phyloP scores from a whole-genome alignment of 148 eudicot genomes.

The Euryodendron excelsum region DNA sequence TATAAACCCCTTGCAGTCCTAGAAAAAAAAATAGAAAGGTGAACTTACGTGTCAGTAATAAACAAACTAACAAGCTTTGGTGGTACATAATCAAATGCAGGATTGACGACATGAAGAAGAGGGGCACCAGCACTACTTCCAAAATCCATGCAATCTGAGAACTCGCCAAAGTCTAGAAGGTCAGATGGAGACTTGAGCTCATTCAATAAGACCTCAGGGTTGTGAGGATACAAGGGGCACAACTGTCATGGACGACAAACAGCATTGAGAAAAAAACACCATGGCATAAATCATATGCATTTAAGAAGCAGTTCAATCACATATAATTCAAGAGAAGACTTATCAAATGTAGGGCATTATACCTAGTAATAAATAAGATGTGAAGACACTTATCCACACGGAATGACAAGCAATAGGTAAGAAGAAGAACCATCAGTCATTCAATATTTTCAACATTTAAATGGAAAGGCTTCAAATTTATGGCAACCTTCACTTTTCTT shows the following conservation, averaged over 20 bases:
- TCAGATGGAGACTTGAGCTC: slow-evolving; percentile 96
- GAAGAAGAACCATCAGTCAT: not conserved
- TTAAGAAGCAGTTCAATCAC: not conserved
- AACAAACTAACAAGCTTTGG: slow-evolving; percentile 91
- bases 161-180: slow-evolving; percentile 92
- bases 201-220: slow-evolving; percentile 90
- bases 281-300: not conserved
- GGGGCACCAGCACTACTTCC: slow-evolving; percentile 80
- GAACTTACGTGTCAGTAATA: slow-evolving; percentile 93
- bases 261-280: slow-evolving; percentile 8
- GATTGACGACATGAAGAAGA: slow-evolving; percentile 95
- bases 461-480: not conserved
- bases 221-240: slow-evolving; percentile 97
- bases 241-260: slow-evolving; percentile 48
- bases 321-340: not conserved
- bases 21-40: not conserved
- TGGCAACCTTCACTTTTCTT: not conserved
- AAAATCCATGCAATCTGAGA: slow-evolving; percentile 94
- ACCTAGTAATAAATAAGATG: not conserved
- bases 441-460: not conserved
- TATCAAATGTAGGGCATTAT: not conserved
- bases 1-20: not conserved
- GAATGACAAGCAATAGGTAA: not conserved
- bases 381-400: not conserved
- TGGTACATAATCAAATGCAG: slow-evolving; percentile 96